Conservation (phyloP, 2,329 filamentous ascomycete genomes). For the Fusarium agapanthi region DNA sequence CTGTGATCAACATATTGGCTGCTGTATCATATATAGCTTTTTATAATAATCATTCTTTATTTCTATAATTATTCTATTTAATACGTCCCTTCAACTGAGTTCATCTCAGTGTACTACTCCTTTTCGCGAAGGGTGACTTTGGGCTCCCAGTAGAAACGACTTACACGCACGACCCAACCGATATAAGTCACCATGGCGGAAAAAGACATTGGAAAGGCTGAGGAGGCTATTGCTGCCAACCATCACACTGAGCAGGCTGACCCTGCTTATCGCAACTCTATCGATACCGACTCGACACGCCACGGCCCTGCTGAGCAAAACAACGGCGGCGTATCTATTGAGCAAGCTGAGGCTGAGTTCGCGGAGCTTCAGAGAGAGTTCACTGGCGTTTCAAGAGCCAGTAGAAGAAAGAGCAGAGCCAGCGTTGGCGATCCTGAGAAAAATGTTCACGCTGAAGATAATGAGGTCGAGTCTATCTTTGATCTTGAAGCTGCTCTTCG, state of each 20-base stretch:
- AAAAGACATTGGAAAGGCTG: slow-evolving; percentile 41
- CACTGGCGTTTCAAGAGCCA: slow-evolving; percentile 64
- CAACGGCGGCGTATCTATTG: slow-evolving; percentile 67
- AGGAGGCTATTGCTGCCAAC: slow-evolving; percentile 43
- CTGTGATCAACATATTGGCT: slow-evolving; percentile 1
- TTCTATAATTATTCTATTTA: background rate
- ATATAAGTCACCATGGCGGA: slow-evolving; percentile 40
- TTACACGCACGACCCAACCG: background rate
- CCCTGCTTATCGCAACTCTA: slow-evolving; percentile 30
- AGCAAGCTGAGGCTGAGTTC: slow-evolving; percentile 75
- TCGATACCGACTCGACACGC: slow-evolving; percentile 45
- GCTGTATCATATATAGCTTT: background rate
- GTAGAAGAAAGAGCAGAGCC: slow-evolving; percentile 45
- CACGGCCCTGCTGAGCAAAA: slow-evolving; percentile 30
- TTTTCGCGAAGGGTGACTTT: slow-evolving; percentile 39
- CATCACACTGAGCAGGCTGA: slow-evolving; percentile 41
- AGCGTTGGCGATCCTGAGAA: slow-evolving; percentile 66
- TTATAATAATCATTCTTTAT: background rate
- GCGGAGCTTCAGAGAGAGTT: slow-evolving; percentile 71
- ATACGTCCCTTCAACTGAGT: background rate
- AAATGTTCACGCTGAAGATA: slow-evolving; percentile 50
- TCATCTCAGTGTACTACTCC: background rate
- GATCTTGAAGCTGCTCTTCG: slow-evolving; percentile 79
- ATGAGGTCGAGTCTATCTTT: slow-evolving; percentile 64
- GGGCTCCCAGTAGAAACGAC: slow-evolving; percentile 34